Base-by-base conservation (phyloP, 371 early-diverging fungal species). In the Rhizopus arrhizus region DNA sequence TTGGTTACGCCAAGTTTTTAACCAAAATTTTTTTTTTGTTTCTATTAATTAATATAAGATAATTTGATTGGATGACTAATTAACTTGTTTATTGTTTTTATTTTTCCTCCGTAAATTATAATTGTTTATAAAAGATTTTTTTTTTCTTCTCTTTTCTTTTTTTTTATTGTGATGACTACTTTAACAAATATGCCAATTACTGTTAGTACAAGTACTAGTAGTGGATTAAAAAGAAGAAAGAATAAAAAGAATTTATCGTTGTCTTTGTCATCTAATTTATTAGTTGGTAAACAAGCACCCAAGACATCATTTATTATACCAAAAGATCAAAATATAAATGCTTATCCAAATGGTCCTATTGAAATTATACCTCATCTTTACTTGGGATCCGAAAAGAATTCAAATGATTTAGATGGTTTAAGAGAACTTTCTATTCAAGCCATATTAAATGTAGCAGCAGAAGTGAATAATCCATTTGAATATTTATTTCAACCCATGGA, bases 361-460 rank as follows among this genome's bases (percentile, higher is more conserved):
- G 61, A 70, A 34, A 91, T 93, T 41, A 77, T 93, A 65, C 85
- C 86, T 15, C 64, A 80, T 38, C 77, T 92, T 12, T 91, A 85
- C 60, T 73, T 92, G 28, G 92, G 93, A n/a, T 84, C 83, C 43
- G 88, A 84, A 62, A 59, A 67, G 34, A 90, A 87, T 66, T 83
- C 89, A 13, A 56, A 65, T 6, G 77, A 80, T 65, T 52, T 72
- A 5, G 64, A 60, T 34, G 68, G 73, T 36, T 65, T 91, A 34
- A 61, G 60, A 8, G 55, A 67, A 3, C 69, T 80, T 15, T 73
- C 77, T 15, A 81, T 92, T 56, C 70, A 75, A 7, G 81, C 74
- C 49, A 84, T 93, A 46, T 60, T 93, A n/a, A 93, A 93, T 70
- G 92, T 92, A 10, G 94, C 91, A 2, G 83, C 83, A 3, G 94